phyloP scores from a whole-genome alignment of 2,329 filamentous ascomycete genomes.

The Botrytis cinerea region DNA sequence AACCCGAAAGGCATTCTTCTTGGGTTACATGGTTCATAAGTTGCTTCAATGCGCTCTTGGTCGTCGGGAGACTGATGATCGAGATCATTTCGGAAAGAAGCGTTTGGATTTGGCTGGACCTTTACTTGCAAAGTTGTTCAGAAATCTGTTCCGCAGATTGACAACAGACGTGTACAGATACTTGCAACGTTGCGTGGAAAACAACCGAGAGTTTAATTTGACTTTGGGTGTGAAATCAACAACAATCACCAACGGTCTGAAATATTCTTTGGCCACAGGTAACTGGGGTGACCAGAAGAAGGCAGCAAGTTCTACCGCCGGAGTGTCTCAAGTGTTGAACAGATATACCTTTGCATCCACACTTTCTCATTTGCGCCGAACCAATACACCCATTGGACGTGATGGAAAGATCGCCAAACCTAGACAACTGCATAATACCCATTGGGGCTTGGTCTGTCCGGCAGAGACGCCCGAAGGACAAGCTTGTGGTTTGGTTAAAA shows the following conservation, averaged over 20 bases:
- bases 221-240: slow-evolving; percentile 87
- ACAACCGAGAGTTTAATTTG: slow-evolving; percentile 84
- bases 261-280: slow-evolving; percentile 94
- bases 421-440: slow-evolving; percentile 95
- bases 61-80: slow-evolving; percentile 90
- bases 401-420: slow-evolving; percentile 99
- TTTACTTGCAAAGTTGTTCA: slow-evolving; percentile 93
- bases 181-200: slow-evolving; percentile 88
- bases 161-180: slow-evolving; percentile 90
- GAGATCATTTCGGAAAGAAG: slow-evolving; percentile 99
- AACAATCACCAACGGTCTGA: slow-evolving; percentile 89
- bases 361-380: slow-evolving; percentile 91
- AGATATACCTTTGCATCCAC: slow-evolving; percentile 97
- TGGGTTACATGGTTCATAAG: slow-evolving; percentile 98
- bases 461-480: slow-evolving; percentile 98
- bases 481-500: slow-evolving; percentile 97
- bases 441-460: slow-evolving; percentile 96
- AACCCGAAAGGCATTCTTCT: slow-evolving; percentile 94
- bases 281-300: slow-evolving; percentile 99
- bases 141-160: slow-evolving; percentile 85
- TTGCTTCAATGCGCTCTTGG: slow-evolving; percentile 91
- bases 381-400: slow-evolving; percentile 95
- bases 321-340: slow-evolving; percentile 97
- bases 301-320: slow-evolving; percentile 88
- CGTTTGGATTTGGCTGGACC: slow-evolving; percentile 93